phyloP scores from a whole-genome alignment of 1,139 yeast genomes.

The Arxiozyma telluris region DNA sequence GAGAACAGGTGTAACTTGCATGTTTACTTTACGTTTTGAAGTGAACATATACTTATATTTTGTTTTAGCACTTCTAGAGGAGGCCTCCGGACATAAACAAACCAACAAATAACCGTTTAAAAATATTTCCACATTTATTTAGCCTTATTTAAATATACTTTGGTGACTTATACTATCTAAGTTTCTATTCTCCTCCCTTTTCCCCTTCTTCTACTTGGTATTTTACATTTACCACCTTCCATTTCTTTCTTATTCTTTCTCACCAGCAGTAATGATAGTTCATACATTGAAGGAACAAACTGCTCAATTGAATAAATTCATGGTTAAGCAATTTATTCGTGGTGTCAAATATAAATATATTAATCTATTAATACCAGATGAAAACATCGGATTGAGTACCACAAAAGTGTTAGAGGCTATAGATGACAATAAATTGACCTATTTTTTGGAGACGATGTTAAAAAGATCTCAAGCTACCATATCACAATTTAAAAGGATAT shows the following conservation, averaged over 20 bases:
- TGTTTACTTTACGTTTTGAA: too few relatives aligned
- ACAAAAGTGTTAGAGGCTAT: constrained; percentile 2
- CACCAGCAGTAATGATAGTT: background rate
- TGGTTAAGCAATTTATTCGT: constrained; percentile 1
- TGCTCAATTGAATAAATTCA: constrained; percentile 1
- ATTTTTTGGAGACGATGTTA: constrained; percentile 12
- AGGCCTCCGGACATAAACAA: background rate
- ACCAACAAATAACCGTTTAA: background rate
- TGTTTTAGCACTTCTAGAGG: too few relatives aligned
- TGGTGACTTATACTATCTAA: background rate
- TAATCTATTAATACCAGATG: background rate
- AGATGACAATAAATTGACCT: background rate
- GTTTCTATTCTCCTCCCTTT: background rate
- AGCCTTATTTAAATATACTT: too few relatives aligned
- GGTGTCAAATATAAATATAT: background rate
- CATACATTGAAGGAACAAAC: constrained; percentile 2
- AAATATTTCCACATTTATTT: background rate
- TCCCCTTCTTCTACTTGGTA: background rate
- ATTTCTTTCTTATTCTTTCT: background rate
- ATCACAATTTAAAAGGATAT: constrained; percentile 20
- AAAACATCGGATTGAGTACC: background rate
- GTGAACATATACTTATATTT: background rate
- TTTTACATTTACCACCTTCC: background rate
- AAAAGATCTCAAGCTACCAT: constrained; percentile 13
- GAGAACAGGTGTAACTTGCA: background rate